phyloP scores from a whole-genome alignment of 768 basidiomycete genomes.

The Kwoniella europaea region DNA sequence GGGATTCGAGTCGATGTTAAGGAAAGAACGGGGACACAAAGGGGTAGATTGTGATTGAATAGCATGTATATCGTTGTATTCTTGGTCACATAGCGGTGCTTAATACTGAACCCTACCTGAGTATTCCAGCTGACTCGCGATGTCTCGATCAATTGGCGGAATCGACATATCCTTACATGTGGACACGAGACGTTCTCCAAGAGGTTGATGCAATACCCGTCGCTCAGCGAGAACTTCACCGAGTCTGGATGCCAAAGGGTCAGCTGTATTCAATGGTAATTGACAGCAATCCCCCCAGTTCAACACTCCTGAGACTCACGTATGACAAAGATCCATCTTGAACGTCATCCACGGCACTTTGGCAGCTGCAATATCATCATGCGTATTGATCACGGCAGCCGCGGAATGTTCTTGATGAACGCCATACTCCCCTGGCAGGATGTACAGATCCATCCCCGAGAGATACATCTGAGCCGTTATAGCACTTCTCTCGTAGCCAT shows the following conservation, averaged over 20 bases:
- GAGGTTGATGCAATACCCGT: not conserved
- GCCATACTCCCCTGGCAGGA: not conserved
- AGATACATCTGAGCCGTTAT: slow-evolving; percentile 1
- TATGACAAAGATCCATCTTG: not conserved
- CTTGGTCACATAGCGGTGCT: no score
- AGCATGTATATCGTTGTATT: slow-evolving; percentile 1
- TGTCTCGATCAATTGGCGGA: not conserved
- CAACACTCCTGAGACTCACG: not conserved
- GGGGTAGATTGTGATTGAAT: not conserved
- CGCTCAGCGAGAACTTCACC: not conserved
- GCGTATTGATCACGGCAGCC: not conserved
- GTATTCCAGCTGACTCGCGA: not conserved
- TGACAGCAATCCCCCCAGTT: not conserved
- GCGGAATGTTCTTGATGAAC: slow-evolving; percentile 2
- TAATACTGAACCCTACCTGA: not conserved
- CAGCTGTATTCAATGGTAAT: not conserved
- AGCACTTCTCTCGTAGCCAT: not conserved
- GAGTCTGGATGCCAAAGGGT: not conserved
- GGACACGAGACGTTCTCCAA: not conserved
- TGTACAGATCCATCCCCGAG: slow-evolving; percentile 4
- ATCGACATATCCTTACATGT: not conserved
- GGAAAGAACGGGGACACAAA: not conserved
- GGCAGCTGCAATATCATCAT: not conserved
- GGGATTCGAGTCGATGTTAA: not conserved
- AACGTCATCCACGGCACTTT: not conserved